Evolutionary conservation across 768 basidiomycete species (phyloP).

Genomic region (Kwoniella mangroviensis): DNA sequence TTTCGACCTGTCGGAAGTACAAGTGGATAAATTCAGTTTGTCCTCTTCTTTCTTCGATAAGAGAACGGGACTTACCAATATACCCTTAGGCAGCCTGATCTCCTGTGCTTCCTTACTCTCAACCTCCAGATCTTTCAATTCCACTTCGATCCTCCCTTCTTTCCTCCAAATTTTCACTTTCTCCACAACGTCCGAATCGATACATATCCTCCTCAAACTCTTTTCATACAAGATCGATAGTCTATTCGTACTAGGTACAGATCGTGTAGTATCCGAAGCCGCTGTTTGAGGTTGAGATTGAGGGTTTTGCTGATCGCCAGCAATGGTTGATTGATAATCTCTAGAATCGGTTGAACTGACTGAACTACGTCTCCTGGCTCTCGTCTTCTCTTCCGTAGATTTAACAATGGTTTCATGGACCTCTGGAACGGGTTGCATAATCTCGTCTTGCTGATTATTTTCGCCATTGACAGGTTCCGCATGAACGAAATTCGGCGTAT

Average conservation of each 20-base stretch:
- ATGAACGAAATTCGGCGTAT: not conserved
- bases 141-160: constrained; percentile 84
- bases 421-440: not conserved
- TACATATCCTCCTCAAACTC: constrained; percentile 80
- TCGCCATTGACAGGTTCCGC: not conserved
- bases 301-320: not conserved
- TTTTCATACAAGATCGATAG: constrained; percentile 95
- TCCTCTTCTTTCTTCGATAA: not conserved
- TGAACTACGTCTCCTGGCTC: constrained; percentile 26
- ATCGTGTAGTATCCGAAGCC: not conserved
- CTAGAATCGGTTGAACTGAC: constrained; percentile 15
- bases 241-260: constrained; percentile 56
- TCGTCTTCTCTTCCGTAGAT: not conserved
- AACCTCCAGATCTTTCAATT: constrained; percentile 57
- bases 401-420: not conserved
- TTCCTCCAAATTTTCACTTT: constrained; percentile 76
- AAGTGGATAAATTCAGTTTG: too few relatives aligned
- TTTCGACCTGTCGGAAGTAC: constrained; percentile 47
- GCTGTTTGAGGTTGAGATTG: not conserved
- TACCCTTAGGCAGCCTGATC: constrained; percentile 41
- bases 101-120: constrained; percentile 24
- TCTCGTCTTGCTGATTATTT: not conserved
- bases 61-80: constrained; percentile 48
- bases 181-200: constrained; percentile 86
- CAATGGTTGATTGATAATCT: constrained; percentile 16